Base-by-base conservation (phyloP, 108 stramenopile species). In the Cyclotella baltica region DNA sequence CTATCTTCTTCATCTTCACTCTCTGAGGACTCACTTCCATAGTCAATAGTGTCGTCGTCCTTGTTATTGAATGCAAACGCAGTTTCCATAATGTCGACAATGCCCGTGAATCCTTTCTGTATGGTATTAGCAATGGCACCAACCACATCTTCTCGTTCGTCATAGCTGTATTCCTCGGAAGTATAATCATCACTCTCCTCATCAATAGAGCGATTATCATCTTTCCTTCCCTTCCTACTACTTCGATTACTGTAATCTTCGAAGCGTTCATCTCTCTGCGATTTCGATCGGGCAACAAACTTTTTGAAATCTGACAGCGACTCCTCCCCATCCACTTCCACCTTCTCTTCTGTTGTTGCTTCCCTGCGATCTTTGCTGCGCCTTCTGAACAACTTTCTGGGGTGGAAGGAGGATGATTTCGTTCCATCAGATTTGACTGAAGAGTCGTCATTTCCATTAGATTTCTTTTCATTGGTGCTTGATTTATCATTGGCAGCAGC, bases 71-170 rank as follows among this genome's bases (percentile, higher is more conserved):
- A 62, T 1, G 59, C 59, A 35, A 62, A 62, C 1, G 59, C 59
- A 62, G 31, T 62, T 35, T 62, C 59, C 59, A 62, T 62, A 30
- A 62, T 62, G 10, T 62, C 59, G 2, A 62, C 59, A 33, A 62
- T 62, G 9, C 34, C 59, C 16, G 59, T 62, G 10, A 62, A 62
- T 34, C 59, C 59, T 20, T 62, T 62, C 13, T 62, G 30, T 2
- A 62, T 3, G 4, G 59, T 35, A 35, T 30, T 62, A 10, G 59
- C 34, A 34, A 62, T 36, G 20, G 31, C 27, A 1, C 23, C 34
- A 18, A 62, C 59, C 11, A 55, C 33, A 62, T 62, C 10, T 33
- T 62, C 34, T 62, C 31, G 30, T 8, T 62, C 31, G 16, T 62
- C 59, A 2, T 30, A 62, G 33, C 59, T 62, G 8, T 62, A 34